Conservation (phyloP, 192 early-diverging fungal species). For the Dispira simplex region DNA sequence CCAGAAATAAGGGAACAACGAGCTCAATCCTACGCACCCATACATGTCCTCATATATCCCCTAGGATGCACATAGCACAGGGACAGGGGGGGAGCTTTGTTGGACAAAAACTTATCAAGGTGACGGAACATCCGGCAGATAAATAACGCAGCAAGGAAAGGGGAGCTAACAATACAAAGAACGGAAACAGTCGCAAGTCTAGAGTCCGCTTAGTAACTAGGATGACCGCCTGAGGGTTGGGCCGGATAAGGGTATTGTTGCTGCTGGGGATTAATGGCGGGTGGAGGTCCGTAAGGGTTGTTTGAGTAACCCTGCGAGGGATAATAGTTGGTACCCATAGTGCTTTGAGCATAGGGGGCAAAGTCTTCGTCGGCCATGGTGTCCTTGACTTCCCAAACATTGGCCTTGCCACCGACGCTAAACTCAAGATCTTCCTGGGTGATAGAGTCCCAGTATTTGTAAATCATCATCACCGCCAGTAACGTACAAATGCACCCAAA, state of each 20-base stretch:
- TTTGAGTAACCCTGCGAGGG: neutral
- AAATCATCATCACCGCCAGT: conserved; percentile 96
- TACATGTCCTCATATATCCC: too few species aligned
- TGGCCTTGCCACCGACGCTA: conserved; percentile 55
- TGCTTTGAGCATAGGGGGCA: conserved; percentile 8
- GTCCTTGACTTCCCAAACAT: conserved; percentile 74
- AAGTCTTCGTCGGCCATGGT: conserved; percentile 8
- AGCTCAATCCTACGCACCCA: neutral
- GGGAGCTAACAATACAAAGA: neutral
- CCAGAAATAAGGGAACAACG: too few species aligned
- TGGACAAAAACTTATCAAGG: neutral
- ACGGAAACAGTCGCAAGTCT: neutral
- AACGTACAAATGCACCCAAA: conserved; percentile 84
- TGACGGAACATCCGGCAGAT: too few species aligned
- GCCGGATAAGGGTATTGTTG: neutral
- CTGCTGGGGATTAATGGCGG: neutral
- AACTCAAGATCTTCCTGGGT: conserved; percentile 98
- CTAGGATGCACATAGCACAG: too few species aligned
- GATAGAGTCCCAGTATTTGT: conserved; percentile 99
- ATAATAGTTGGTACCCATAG: conserved; percentile 1
- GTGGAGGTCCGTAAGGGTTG: conserved; percentile 7
- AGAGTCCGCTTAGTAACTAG: neutral
- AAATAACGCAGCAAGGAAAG: too few species aligned
- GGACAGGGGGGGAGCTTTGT: neutral
- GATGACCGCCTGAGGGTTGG: neutral